Conservation (phyloP, 106 monocot genomes). For the Dendrobium catenatum region DNA sequence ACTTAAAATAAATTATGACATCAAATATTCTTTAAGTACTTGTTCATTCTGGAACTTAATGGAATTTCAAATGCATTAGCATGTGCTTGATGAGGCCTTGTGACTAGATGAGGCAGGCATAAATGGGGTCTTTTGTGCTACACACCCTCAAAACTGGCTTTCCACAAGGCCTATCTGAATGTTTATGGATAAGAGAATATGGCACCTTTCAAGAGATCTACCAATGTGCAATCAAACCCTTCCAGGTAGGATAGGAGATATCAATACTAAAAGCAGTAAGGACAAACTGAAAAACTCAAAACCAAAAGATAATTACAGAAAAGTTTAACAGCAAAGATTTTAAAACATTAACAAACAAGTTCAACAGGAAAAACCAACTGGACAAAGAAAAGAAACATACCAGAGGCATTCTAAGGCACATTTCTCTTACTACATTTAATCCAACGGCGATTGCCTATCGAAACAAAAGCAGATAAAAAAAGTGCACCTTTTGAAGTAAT, state of each 20-base stretch:
- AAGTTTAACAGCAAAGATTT: not conserved
- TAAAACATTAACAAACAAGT: not conserved
- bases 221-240: not conserved
- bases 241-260: not conserved
- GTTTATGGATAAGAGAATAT: not conserved
- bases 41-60: not conserved
- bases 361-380: slow-evolving; percentile 35
- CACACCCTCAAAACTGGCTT: not conserved
- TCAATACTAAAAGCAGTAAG: not conserved
- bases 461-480: slow-evolving; percentile 6
- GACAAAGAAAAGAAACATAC: slow-evolving; percentile 24
- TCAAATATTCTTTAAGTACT: too few species aligned
- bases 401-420: slow-evolving; percentile 92
- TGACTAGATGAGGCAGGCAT: not conserved
- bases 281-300: not conserved
- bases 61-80: not conserved
- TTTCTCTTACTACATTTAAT: slow-evolving; percentile 85
- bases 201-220: not conserved
- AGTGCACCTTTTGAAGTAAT: not conserved
- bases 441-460: slow-evolving; percentile 90
- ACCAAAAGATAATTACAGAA: not conserved
- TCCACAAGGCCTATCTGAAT: not conserved
- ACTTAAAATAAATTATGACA: not conserved
- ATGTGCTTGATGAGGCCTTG: too few species aligned
- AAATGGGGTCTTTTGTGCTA: not conserved